Percentiles rank a stretch among this genome's conserved stretches.
phyloP scores from a whole-genome alignment of 2,329 filamentous ascomycete species.

The Xylariaceae sp. region DNA sequence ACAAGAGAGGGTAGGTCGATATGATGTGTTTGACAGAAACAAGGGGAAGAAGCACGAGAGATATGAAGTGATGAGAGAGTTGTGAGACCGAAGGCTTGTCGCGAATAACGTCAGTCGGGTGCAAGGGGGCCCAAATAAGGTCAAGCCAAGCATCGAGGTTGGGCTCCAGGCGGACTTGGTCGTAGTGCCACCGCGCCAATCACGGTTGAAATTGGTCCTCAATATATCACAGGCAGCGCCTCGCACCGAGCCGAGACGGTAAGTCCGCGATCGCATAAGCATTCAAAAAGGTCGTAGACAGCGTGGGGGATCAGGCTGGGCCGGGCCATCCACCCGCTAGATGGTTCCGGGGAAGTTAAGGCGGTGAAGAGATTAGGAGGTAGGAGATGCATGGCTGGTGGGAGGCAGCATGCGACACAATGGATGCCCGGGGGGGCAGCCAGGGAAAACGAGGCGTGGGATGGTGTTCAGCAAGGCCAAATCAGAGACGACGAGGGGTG shows the following conservation, averaged over 20 bases:
- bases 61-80: constrained; percentile 3
- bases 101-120: not conserved
- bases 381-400: constrained; percentile 3
- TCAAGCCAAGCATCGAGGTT: constrained; percentile 11
- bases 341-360: constrained; percentile 8
- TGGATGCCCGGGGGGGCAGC: not conserved
- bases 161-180: constrained; percentile 14
- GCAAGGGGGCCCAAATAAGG: constrained; percentile 13
- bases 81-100: not conserved
- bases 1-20: too few relatives aligned
- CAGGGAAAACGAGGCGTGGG: constrained; percentile 4
- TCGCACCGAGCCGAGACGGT: constrained; percentile 21
- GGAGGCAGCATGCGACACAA: not conserved
- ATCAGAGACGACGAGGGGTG: constrained; percentile 4
- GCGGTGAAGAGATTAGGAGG: constrained; percentile 18
- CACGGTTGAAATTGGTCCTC: not conserved
- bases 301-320: constrained; percentile 18
- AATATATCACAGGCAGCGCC: constrained; percentile 11
- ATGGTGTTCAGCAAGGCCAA: constrained; percentile 10
- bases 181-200: not conserved
- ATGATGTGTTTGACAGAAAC: constrained; percentile 7
- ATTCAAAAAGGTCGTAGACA: constrained; percentile 9
- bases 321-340: constrained; percentile 7
- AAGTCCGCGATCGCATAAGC: constrained; percentile 19
- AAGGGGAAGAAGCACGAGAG: constrained; percentile 1